Evolutionary conservation across 1,284 basidiomycete species (phyloP).

Genomic region (Cystobasidiaceae sp.): DNA sequence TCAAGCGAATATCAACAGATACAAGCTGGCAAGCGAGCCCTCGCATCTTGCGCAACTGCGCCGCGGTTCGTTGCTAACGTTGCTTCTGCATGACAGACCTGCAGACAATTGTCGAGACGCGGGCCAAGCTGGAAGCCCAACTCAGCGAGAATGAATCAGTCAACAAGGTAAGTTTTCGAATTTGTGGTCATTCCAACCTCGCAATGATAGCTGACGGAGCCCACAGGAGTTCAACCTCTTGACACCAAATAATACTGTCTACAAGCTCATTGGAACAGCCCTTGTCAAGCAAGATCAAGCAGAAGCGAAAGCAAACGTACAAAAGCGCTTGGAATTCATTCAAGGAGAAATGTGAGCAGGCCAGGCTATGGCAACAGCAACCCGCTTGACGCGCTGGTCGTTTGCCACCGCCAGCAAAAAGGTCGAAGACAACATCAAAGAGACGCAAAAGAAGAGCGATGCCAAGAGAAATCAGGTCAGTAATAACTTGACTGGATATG

Average conservation of each 20-base stretch:
- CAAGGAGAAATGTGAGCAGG: constrained; percentile 71
- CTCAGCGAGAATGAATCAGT: constrained; percentile 87
- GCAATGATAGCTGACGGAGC: not conserved
- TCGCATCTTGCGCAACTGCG: not conserved
- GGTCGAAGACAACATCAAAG: constrained; percentile 71
- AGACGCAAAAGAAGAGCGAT: constrained; percentile 64
- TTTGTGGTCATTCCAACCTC: not conserved
- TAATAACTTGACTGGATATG: constrained; percentile 24
- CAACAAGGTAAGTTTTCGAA: constrained; percentile 60
- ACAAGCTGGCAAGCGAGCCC: constrained; percentile 53
- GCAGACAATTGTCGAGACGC: constrained; percentile 64
- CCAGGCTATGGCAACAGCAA: not conserved
- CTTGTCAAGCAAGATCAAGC: constrained; percentile 81
- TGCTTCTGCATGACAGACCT: constrained; percentile 53
- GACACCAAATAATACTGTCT: constrained; percentile 72
- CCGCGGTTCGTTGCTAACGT: not conserved
- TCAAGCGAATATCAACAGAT: constrained; percentile 67
- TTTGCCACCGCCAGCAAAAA: constrained; percentile 57
- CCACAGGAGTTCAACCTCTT: constrained; percentile 74
- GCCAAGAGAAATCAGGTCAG: constrained; percentile 73
- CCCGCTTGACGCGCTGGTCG: not conserved
- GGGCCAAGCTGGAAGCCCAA: constrained; percentile 80
- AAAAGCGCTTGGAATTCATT: constrained; percentile 89
- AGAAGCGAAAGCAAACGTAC: constrained; percentile 84
- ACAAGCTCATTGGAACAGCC: constrained; percentile 87